A percentile compares a stretch with the other conserved stretches of the same genome.
These are phyloP conservation scores for Trypanosoma boissoni DNA, from an alignment of 208 protist species.

Conservation along the genomic window DNA sequence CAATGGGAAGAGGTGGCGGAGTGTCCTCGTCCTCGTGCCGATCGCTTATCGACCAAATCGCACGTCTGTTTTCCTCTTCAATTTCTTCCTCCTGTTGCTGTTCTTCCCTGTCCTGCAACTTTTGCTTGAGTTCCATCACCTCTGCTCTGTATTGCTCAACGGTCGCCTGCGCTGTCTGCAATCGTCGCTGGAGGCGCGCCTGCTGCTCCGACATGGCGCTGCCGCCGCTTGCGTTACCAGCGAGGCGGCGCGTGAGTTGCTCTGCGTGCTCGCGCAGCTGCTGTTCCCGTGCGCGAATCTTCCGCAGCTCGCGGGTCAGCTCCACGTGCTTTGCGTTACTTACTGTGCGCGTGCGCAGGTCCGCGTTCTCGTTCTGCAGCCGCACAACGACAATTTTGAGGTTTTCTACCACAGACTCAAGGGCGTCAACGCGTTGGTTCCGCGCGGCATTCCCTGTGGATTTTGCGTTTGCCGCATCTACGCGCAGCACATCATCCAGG, in stretches of 20 bases:
- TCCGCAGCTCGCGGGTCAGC: conserved; percentile 55
- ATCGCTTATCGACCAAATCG: no score
- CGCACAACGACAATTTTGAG: conserved; percentile 71
- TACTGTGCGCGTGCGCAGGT: conserved; percentile 38
- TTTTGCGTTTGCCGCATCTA: conserved; percentile 29
- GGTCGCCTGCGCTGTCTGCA: conserved; percentile 52
- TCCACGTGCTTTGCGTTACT: conserved; percentile 43
- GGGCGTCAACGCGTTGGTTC: conserved; percentile 19
- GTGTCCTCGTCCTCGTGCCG: conserved; percentile 1
- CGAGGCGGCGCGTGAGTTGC: conserved; percentile 11
- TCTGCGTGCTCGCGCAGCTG: conserved; percentile 36
- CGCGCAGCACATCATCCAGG: conserved; percentile 46
- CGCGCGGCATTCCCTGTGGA: conserved; percentile 6
- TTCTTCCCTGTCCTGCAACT: conserved; percentile 13
- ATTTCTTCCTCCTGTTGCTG: neutral
- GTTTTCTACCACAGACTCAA: conserved; percentile 70
- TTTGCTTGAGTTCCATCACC: conserved; percentile 28
- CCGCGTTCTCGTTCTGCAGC: conserved; percentile 68
- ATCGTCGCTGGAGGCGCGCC: conserved; percentile 38
- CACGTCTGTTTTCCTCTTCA: no score
- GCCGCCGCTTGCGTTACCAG: conserved; percentile 6
- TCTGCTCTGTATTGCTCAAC: conserved; percentile 57
- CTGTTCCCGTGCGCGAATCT: conserved; percentile 43
- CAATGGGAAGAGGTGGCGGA: conserved; percentile 28
- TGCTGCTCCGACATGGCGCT: conserved; percentile 32